Conservation (phyloP, 805 yeast species). For the Komagataella kurtzmanii region DNA sequence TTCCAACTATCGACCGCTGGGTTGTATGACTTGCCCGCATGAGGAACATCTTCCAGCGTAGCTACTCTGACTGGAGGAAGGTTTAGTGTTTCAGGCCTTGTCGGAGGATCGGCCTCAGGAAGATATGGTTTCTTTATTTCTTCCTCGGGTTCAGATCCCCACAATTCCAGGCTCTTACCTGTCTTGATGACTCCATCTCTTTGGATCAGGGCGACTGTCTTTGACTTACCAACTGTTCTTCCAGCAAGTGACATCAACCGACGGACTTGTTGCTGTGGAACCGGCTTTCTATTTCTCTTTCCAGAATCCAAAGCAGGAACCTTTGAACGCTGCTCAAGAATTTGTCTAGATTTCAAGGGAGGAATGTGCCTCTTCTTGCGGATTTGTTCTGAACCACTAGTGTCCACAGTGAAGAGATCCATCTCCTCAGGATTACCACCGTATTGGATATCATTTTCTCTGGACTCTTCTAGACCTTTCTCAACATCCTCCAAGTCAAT, state of each 20-base stretch:
- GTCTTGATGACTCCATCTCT: slow-evolving; percentile 50
- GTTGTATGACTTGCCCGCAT: slow-evolving; percentile 87
- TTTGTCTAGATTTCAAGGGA: slow-evolving; percentile 32
- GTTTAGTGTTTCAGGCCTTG: slow-evolving; percentile 40
- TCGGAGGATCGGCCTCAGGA: slow-evolving; percentile 20
- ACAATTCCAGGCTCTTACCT: slow-evolving; percentile 43
- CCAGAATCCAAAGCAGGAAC: slow-evolving; percentile 41
- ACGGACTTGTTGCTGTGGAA: slow-evolving; percentile 47
- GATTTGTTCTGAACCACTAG: slow-evolving; percentile 39
- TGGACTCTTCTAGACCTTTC: slow-evolving; percentile 47
- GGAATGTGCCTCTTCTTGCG: slow-evolving; percentile 23
- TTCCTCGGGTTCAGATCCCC: slow-evolving; percentile 35
- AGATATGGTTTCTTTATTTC: slow-evolving; percentile 10
- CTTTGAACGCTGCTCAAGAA: slow-evolving; percentile 66
- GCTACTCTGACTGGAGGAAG: slow-evolving; percentile 39
- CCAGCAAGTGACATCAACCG: slow-evolving; percentile 71
- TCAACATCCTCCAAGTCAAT: slow-evolving; percentile 78
- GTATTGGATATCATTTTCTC: slow-evolving; percentile 44
- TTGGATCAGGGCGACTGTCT: slow-evolving; percentile 37
- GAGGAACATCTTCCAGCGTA: slow-evolving; percentile 41
- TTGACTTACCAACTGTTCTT: slow-evolving; percentile 40
- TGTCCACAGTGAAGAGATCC: slow-evolving; percentile 51
- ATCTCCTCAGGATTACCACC: slow-evolving; percentile 28
- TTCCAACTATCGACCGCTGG: slow-evolving; percentile 84
- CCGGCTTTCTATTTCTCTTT: slow-evolving; percentile 26